Evolutionary conservation across 768 basidiomycete genomes (phyloP), one percentile per base, ranked within the genome.

Genomic region (Pulveroboletus sp.): DNA sequence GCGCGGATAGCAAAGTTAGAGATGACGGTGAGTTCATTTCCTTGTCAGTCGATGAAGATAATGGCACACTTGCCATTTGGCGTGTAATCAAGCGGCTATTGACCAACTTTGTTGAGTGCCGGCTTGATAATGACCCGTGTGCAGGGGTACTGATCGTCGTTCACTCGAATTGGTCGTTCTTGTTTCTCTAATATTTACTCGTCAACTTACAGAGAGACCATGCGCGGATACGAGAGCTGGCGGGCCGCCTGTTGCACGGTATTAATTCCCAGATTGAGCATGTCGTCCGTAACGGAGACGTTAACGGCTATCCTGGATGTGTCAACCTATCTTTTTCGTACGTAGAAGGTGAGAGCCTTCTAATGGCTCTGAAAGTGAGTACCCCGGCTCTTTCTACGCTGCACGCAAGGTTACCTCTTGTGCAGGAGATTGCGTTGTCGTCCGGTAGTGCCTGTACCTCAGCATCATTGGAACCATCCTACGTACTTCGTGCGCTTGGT

Each of bases 391-490:
- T 33, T 33, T 24, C 15, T 42, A 41, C 56, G 36, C 14, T 43
- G 52, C 39, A 47, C 51, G 21, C 38, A 26, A 36, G 6, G 33
- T 39, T 32, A 49, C 26, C 38, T 7, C 0, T 43, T 46, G 15
- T 43, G 18, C 59, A 93, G 92, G 92, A 98, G 62, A 89, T 98
- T 55, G 96, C 96, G 5, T 78, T 99, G 39, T 98, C 96, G 6
- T 98, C 95, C 7, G 96, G 96, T 35, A 95, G 93, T 62, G 96
- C 96, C 8, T 99, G 96, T 63, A 99, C 96, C 31, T 98, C 95
- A 0, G 96, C 96, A 8, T 98, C 95, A 8, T 76, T 99, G 47
- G 96, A 99, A 68, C 96, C 96, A 8, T 97, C 94, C 21, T 99
- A 99, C 66, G 96, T 99, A 5, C 82, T 99, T 31, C 85, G 96